Evolutionary conservation across 371 early-diverging fungal species (phyloP).

Genomic region (Actinomucor elegans): DNA sequence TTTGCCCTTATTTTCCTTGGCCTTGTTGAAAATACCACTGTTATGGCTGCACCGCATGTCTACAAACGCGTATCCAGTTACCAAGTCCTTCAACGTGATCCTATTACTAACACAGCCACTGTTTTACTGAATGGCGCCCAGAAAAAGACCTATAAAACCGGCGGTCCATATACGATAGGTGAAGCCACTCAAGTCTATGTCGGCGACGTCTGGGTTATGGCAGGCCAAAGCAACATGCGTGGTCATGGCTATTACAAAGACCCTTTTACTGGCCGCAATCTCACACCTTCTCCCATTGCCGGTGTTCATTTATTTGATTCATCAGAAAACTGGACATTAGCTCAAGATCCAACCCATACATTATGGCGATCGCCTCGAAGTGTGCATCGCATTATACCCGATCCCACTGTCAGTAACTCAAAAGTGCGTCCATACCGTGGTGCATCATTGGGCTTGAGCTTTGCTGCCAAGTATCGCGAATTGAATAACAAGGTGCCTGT

Average conservation of each 20-base stretch:
- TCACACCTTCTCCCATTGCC: neutral
- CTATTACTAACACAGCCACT: conserved; percentile 12
- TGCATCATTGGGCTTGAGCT: conserved; percentile 29
- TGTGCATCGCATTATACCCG: conserved; percentile 35
- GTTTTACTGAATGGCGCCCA: conserved; percentile 14
- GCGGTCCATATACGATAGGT: conserved; percentile 36
- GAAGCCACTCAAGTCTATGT: conserved; percentile 28
- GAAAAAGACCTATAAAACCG: conserved; percentile 4
- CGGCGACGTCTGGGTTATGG: conserved; percentile 50
- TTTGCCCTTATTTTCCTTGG: no score
- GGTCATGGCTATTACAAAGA: conserved; percentile 33
- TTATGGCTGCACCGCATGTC: neutral
- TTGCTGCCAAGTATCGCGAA: conserved; percentile 24
- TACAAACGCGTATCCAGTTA: neutral
- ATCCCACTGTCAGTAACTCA: conserved; percentile 39
- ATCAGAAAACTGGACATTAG: conserved; percentile 29
- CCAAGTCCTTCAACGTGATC: conserved; percentile 40
- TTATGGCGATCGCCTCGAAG: conserved; percentile 24
- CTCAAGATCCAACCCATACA: conserved; percentile 34
- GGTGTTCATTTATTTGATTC: conserved; percentile 33
- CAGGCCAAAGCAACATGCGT: conserved; percentile 53
- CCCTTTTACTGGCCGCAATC: neutral
- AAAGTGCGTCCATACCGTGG: conserved; percentile 24
- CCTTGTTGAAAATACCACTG: no score
- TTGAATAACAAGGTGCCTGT: conserved; percentile 23